A percentile compares a stretch with the other conserved stretches of the same genome.
phyloP scores from a whole-genome alignment of 306 rosid genomes.

The Trichosanthes cucumerina region DNA sequence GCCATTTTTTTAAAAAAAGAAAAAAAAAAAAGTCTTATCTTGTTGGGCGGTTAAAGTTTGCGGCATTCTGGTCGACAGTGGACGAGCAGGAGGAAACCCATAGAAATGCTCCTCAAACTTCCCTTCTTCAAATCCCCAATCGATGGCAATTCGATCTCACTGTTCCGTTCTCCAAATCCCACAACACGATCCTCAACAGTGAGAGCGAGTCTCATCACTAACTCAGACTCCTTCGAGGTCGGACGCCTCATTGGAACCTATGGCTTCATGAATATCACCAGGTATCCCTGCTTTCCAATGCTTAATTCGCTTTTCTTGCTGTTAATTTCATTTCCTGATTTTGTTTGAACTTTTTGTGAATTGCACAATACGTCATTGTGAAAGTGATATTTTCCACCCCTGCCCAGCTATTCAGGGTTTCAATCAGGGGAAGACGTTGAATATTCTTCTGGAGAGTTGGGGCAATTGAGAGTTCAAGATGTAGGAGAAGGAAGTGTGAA shows the following conservation, averaged over 20 bases:
- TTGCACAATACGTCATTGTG: background rate
- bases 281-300: conserved; percentile 21
- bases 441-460: conserved; percentile 39
- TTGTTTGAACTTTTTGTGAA: background rate
- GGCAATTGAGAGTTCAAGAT: conserved; percentile 58
- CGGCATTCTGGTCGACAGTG: background rate
- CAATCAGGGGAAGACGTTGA: conserved; percentile 28
- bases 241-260: conserved; percentile 83
- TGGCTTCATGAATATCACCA: conserved; percentile 86
- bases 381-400: background rate
- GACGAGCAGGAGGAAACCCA: background rate
- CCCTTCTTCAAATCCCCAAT: conserved; percentile 1
- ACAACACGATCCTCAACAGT: conserved; percentile 23
- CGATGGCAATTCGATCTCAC: background rate
- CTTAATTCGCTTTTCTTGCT: background rate
- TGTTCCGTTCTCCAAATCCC: conserved; percentile 18
- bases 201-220: conserved; percentile 39
- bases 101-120: conserved; percentile 16
- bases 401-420: conserved; percentile 44
- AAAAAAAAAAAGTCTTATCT: background rate
- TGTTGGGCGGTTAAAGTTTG: background rate
- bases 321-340: background rate
- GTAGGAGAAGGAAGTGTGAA: conserved; percentile 87
- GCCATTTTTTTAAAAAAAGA: too few species aligned
- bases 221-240: conserved; percentile 75